These are phyloP conservation scores for Hygrocybe coccinea DNA, from an alignment of 768 basidiomycete species.

Conservation along the genomic window DNA sequence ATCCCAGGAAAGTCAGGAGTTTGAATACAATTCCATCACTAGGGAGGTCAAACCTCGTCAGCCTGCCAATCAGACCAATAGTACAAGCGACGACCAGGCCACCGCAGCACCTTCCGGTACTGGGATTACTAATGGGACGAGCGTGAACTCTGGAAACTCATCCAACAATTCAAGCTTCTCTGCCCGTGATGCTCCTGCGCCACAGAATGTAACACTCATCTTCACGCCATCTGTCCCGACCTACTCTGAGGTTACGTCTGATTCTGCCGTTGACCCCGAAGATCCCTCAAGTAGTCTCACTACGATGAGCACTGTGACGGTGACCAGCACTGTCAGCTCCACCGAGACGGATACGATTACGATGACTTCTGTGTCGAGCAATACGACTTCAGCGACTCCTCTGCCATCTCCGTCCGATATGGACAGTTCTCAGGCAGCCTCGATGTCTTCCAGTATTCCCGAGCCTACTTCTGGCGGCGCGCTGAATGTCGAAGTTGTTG, in stretches of 20 bases:
- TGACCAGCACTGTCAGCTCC: slow-evolving; percentile 25
- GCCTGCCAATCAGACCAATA: slow-evolving; percentile 28
- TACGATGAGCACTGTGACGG: slow-evolving; percentile 26
- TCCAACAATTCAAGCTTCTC: slow-evolving; percentile 10
- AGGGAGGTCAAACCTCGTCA: slow-evolving; percentile 54
- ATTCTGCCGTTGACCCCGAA: slow-evolving; percentile 8
- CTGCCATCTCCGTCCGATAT: neutral
- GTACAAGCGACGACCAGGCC: slow-evolving; percentile 9
- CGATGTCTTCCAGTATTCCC: neutral
- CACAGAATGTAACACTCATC: slow-evolving; percentile 48
- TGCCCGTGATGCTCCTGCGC: slow-evolving; percentile 17
- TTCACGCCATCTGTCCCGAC: slow-evolving; percentile 41
- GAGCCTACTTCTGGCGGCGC: slow-evolving; percentile 9
- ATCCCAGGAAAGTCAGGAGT: slow-evolving; percentile 49
- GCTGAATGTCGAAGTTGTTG: slow-evolving; percentile 21
- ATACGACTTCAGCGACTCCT: slow-evolving; percentile 10
- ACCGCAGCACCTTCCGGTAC: neutral
- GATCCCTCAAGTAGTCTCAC: slow-evolving; percentile 10
- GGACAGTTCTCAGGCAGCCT: neutral
- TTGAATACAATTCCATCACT: slow-evolving; percentile 47
- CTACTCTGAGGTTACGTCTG: slow-evolving; percentile 15
- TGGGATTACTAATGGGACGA: slow-evolving; percentile 3
- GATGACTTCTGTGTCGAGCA: slow-evolving; percentile 3
- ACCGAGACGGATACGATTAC: slow-evolving; percentile 7
- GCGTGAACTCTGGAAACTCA: neutral